These are phyloP conservation scores for Aureobasidium vineae DNA, from an alignment of 2,329 filamentous ascomycete genomes.

Conservation along the genomic window DNA sequence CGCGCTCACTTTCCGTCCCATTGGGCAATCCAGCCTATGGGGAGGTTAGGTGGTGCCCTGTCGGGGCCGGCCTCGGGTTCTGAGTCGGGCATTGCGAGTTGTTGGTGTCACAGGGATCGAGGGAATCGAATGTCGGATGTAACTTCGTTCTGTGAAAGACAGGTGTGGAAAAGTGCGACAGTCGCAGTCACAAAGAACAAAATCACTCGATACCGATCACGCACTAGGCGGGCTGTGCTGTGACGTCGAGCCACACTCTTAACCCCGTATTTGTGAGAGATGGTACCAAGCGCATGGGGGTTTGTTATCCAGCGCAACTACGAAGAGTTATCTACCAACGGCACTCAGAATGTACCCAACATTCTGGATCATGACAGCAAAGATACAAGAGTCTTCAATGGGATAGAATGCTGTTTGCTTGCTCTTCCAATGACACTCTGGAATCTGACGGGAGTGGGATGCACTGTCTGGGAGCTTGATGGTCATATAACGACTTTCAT, in stretches of 20 bases:
- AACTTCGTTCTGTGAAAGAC: not conserved
- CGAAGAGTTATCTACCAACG: not conserved
- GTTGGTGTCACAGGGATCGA: not conserved
- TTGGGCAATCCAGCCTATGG: slow-evolving; percentile 45
- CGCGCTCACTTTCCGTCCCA: slow-evolving; percentile 43
- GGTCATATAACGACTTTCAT: not conserved
- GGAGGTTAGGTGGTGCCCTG: slow-evolving; percentile 40
- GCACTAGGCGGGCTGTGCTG: slow-evolving; percentile 20
- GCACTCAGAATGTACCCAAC: not conserved
- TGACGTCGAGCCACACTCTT: slow-evolving; percentile 6
- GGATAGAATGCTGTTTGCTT: not conserved
- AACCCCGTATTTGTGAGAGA: slow-evolving; percentile 5
- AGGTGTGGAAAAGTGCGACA: not conserved
- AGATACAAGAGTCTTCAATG: not conserved
- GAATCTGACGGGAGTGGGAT: not conserved
- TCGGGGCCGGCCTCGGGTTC: slow-evolving; percentile 42
- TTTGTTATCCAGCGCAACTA: not conserved
- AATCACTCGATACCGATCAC: slow-evolving; percentile 14
- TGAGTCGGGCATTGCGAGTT: slow-evolving; percentile 12
- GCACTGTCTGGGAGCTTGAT: not conserved
- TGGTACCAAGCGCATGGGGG: not conserved
- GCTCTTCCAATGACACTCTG: not conserved
- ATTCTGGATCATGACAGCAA: not conserved
- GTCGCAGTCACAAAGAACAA: slow-evolving; percentile 2
- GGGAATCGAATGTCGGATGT: not conserved